phyloP scores from a whole-genome alignment of 2,329 filamentous ascomycete genomes.

The Arthroderma uncinatum region DNA sequence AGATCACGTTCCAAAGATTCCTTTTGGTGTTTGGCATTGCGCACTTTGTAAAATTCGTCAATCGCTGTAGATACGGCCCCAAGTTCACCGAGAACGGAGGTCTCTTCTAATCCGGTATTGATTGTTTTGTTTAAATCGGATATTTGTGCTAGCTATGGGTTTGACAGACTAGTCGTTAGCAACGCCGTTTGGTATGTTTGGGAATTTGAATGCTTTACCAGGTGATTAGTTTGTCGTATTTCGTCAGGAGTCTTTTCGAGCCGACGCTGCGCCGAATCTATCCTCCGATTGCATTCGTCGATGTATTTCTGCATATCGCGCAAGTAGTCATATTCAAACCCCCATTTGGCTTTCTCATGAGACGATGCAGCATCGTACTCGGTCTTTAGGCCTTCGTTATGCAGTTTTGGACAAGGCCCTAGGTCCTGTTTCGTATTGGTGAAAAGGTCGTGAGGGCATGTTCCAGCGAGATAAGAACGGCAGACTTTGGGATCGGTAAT shows the following conservation, averaged over 20 bases:
- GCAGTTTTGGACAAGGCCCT: slow-evolving; percentile 75
- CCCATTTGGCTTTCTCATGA: slow-evolving; percentile 63
- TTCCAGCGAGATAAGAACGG: slow-evolving; percentile 84
- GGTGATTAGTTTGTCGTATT: slow-evolving; percentile 82
- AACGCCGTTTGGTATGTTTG: background rate
- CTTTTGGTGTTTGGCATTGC: slow-evolving; percentile 68
- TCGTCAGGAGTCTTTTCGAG: slow-evolving; percentile 97
- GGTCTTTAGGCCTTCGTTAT: slow-evolving; percentile 75
- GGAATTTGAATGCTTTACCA: slow-evolving; percentile 40
- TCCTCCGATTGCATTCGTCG: slow-evolving; percentile 88
- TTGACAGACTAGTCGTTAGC: background rate
- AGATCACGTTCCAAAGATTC: slow-evolving; percentile 76
- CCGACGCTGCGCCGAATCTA: slow-evolving; percentile 77
- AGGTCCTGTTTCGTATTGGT: slow-evolving; percentile 99
- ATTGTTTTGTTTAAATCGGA: slow-evolving; percentile 68
- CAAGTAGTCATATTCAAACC: slow-evolving; percentile 95
- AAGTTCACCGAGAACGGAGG: slow-evolving; percentile 72
- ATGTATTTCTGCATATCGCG: slow-evolving; percentile 94
- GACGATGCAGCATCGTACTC: slow-evolving; percentile 71
- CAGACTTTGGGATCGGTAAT: slow-evolving; percentile 91
- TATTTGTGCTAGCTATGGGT: slow-evolving; percentile 61
- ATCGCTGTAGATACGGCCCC: slow-evolving; percentile 70
- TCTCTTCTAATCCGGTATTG: slow-evolving; percentile 70
- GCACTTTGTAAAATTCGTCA: slow-evolving; percentile 78
- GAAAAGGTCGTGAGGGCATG: slow-evolving; percentile 96